These are phyloP conservation scores for Colletotrichum sublineola DNA, from an alignment of 2,329 filamentous ascomycete genomes.

Conservation along the genomic window DNA sequence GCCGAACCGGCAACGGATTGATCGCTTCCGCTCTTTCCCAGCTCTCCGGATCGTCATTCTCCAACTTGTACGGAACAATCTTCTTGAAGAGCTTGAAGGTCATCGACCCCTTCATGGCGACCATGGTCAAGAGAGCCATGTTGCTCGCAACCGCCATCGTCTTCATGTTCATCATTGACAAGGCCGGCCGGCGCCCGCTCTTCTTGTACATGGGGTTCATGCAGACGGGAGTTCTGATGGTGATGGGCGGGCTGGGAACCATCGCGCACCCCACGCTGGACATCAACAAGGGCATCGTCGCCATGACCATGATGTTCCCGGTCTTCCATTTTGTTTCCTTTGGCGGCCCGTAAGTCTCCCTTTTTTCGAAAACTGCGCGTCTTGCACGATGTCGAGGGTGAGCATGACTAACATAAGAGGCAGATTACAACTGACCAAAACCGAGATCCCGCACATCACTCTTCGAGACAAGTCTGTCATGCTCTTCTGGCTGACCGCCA, in stretches of 20 bases:
- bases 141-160: constrained; percentile 42
- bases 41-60: constrained; percentile 44
- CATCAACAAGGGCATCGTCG: constrained; percentile 45
- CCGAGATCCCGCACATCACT: constrained; percentile 38
- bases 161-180: constrained; percentile 43
- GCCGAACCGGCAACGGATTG: constrained; percentile 36
- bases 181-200: constrained; percentile 27
- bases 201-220: constrained; percentile 44
- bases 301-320: constrained; percentile 47
- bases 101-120: constrained; percentile 48
- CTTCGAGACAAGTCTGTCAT: constrained; percentile 41
- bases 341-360: constrained; percentile 34
- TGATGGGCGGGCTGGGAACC: constrained; percentile 46
- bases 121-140: constrained; percentile 43
- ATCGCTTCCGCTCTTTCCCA: constrained; percentile 32
- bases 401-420: neutral
- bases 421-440: constrained; percentile 39
- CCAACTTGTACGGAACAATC: constrained; percentile 44
- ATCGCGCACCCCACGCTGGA: constrained; percentile 31
- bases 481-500: constrained; percentile 37
- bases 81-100: constrained; percentile 44
- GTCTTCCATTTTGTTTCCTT: constrained; percentile 40
- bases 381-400: neutral
- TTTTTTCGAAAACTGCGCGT: no score
- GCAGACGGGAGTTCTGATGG: constrained; percentile 44